Evolutionary conservation across 495 filamentous ascomycete genomes (phyloP), one percentile per base, ranked within the genome.

Genomic region (Cryomyces antarcticus): DNA sequence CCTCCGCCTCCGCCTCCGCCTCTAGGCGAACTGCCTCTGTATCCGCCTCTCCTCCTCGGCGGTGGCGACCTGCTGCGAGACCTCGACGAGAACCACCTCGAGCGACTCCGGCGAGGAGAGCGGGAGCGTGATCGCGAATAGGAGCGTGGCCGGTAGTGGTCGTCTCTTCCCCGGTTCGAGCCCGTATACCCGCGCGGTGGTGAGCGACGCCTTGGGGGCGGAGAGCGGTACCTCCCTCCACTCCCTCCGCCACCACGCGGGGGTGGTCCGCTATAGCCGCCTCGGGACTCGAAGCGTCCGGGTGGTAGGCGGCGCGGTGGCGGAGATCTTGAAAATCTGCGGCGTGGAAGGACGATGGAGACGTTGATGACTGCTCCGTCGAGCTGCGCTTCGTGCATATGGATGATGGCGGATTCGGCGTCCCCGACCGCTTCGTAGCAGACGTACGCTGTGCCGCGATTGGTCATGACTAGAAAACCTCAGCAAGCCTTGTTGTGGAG

Each of bases 381-480:
- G 37, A 99, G 64, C 49, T 95, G 83, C 10, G 84, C 84, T 66
- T 99, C 89, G 57, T 99, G 92, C 92, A 99, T 96, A 54, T 93
- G 80, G 38, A 86, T 75, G 50, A 99, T 92, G 27, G 89, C 89
- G 12, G 75, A 67, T 53, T 93, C 84, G 31, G 89, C 92, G 49
- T 85, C 79, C 37, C 74, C 66, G 33, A 84, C 72, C 41, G 77
- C 67, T 37, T 73, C 61, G 60, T 83, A 99, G 29, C 93, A 62
- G 41, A 97, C 86, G 58, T 95, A 99, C 36, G 89, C 92, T 7
- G 88, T 89, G 41, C 92, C 86, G 39, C 87, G 80, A 50, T 95
- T 96, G 39, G 77, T 87, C 52, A 78, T 77, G 64, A 81, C 87
- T 94, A 58, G 11, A 30, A 24, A 13, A 36, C 17, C 17, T 36